Conservation (phyloP, 2,329 filamentous ascomycete genomes). For the Calonectria hongkongensis region DNA sequence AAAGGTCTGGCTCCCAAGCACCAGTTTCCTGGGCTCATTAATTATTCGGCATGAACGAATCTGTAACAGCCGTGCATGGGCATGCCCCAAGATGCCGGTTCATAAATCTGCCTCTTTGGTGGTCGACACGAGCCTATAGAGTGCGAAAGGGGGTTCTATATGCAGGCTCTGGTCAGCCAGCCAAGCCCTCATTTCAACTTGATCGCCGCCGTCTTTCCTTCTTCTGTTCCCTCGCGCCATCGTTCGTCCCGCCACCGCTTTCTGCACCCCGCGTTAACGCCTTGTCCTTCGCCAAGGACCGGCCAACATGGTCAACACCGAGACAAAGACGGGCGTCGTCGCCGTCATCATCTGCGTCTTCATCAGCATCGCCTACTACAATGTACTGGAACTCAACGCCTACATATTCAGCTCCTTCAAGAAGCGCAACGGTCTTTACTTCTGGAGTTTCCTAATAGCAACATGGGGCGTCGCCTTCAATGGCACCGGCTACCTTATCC, state of each 20-base stretch:
- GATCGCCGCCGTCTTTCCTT: conserved; percentile 12
- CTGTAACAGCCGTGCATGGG: neutral
- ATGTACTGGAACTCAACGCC: conserved; percentile 59
- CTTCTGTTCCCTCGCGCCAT: neutral
- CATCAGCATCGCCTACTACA: conserved; percentile 56
- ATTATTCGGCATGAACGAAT: neutral
- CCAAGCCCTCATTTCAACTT: conserved; percentile 4
- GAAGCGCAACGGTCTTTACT: conserved; percentile 58
- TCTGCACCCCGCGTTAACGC: neutral
- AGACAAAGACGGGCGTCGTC: conserved; percentile 43
- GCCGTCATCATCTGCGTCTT: conserved; percentile 49
- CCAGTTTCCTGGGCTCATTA: conserved; percentile 4
- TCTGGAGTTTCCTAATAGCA: conserved; percentile 60
- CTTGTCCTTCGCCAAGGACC: conserved; percentile 3
- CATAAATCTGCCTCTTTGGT: neutral
- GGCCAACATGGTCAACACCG: conserved; percentile 28
- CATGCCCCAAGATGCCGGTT: neutral
- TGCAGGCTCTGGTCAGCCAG: conserved; percentile 1
- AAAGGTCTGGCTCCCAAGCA: conserved; percentile 16
- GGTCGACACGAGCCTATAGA: neutral
- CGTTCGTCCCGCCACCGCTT: neutral
- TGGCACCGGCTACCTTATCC: conserved; percentile 68
- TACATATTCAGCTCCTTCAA: conserved; percentile 59
- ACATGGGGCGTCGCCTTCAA: conserved; percentile 59
- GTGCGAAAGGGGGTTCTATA: neutral